Evolutionary conservation across 495 filamentous ascomycete genomes (phyloP), one percentile per base, ranked within the genome.

Genomic region (Penicillium argentinense): DNA sequence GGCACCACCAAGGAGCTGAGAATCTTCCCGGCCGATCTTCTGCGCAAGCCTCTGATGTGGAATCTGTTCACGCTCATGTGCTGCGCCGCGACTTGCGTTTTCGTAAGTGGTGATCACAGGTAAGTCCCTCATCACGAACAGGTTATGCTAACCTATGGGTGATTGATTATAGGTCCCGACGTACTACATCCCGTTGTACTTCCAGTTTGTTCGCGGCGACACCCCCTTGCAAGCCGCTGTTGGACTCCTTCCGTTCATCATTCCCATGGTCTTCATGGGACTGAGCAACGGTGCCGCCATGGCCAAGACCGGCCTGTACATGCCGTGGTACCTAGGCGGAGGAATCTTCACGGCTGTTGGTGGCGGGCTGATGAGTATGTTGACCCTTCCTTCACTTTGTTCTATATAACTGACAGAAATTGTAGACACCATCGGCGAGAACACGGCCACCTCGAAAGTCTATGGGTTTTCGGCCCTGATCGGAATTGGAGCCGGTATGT

Each of bases 171-270:
- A 56, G 53, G 28, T 56, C 3, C 53, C 53, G 5, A 59, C 84
- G 7, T 59, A 54, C 37, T 59, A 54, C 34, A 44, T 68, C 41
- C 82, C 81, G 0, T 56, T 83, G 27, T 82, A 74, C 64, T 85
- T 84, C 60, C 78, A 82, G 46, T 85, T 85, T 56, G 71, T 72
- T 1, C 65, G 64, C 14, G 62, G 56, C 19, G 78, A 83, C 51
- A 56, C 53, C 1, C 71, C 78, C 5, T 58, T 82, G 9, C 48
- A 63, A 32, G 64, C 81, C 1, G 80, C 71, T 3, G 75, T 84
- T 1, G 71, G 77, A 5, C 67, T 85, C 2, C 69, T 87, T 3
- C 83, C 85, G 2, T 82, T 77, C 42, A 69, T 85, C 38, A 36
- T 74, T 39, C 38, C 81, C 4, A 54, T 75, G 34, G 72, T 84